These are phyloP conservation scores for Silene vulgaris DNA, from an alignment of 179 eudicot genomes.

Conservation along the genomic window DNA sequence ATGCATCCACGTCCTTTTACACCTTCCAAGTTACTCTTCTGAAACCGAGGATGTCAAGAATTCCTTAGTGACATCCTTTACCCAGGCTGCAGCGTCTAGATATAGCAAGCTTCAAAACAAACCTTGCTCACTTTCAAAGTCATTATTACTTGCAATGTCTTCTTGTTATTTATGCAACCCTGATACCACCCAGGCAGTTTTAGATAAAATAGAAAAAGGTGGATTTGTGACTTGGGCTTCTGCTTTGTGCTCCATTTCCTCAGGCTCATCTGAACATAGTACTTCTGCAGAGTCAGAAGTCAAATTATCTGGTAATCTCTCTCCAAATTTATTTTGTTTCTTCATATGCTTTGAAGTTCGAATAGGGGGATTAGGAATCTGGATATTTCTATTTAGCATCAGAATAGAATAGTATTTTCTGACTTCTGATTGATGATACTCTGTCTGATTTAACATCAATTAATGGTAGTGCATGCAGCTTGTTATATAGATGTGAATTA, in stretches of 20 bases:
- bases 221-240: constrained; percentile 54
- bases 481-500: background rate
- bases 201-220: constrained; percentile 46
- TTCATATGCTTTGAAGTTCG: background rate
- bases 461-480: background rate
- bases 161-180: constrained; percentile 66
- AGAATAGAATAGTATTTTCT: background rate
- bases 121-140: constrained; percentile 53
- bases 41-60: constrained; percentile 49
- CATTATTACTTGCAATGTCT: constrained; percentile 59
- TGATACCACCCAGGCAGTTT: constrained; percentile 42
- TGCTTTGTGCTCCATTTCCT: constrained; percentile 42
- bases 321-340: background rate
- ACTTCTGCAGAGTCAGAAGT: constrained; percentile 53
- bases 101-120: constrained; percentile 38
- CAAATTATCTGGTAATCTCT: constrained; percentile 48
- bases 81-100: constrained; percentile 52
- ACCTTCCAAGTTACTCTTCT: constrained; percentile 37
- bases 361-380: background rate
- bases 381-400: background rate
- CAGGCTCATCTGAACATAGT: constrained; percentile 34
- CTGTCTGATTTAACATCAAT: constrained; percentile 5
- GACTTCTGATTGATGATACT: background rate
- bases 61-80: constrained; percentile 50
- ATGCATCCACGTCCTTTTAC: constrained; percentile 52